phyloP scores from a whole-genome alignment of 2,329 filamentous ascomycete genomes.

The Ascochyta pisi region DNA sequence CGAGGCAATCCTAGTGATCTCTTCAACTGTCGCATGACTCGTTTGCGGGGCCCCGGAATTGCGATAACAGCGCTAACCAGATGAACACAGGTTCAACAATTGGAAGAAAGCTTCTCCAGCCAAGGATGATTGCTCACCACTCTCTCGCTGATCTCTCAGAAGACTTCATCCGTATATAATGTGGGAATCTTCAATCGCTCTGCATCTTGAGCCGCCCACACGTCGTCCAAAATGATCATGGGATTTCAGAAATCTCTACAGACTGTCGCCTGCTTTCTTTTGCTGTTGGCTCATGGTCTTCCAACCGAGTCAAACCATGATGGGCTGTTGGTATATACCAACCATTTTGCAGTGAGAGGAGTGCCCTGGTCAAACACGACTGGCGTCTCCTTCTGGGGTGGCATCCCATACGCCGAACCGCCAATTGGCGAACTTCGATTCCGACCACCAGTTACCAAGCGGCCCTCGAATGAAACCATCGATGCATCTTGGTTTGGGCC shows the following conservation, averaged over 20 bases:
- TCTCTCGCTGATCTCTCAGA: no score
- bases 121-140: constrained; percentile 8
- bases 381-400: constrained; percentile 29
- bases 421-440: constrained; percentile 24
- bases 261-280: no score
- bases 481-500: constrained; percentile 30
- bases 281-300: neutral
- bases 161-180: no score
- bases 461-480: constrained; percentile 18
- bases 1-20: neutral
- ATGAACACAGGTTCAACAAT: neutral
- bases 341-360: constrained; percentile 26
- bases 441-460: constrained; percentile 25
- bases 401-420: constrained; percentile 29
- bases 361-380: constrained; percentile 27
- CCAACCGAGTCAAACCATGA: neutral
- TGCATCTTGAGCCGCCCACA: no score
- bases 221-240: no score
- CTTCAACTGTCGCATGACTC: constrained; percentile 1
- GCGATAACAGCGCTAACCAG: constrained; percentile 4
- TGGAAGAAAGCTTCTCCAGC: constrained; percentile 16
- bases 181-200: no score
- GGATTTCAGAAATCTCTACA: no score
- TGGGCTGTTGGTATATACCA: constrained; percentile 25
- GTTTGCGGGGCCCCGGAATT: constrained; percentile 20